Evolutionary conservation across 2,329 filamentous ascomycete species (phyloP), one percentile per base, ranked within the genome.

Genomic region (Stenocarpella maydis): DNA sequence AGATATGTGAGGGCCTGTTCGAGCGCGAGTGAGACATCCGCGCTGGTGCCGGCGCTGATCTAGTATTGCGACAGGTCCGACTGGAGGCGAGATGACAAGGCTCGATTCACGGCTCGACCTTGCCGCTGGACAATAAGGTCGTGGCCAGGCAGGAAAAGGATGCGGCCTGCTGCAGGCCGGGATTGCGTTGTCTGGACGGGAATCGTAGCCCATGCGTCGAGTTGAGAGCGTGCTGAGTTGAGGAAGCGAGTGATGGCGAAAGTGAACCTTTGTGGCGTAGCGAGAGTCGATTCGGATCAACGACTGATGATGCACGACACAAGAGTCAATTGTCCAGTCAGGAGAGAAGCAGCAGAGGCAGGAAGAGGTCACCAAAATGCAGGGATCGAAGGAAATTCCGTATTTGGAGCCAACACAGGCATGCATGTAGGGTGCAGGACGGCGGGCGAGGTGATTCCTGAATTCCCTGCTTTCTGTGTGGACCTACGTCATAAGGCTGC

Each of bases 401-500:
- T 37, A 21, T 47, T 53, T 49, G 21, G 21, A 49, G 52, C 15
- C 43, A 34, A 58, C 52, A 52, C 58, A 47, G 52, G 28, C 64
- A 39, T 58, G 43, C 64, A 24, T 58, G 52, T 52, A 55, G 41
- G 41, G 52, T 58, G 50, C 52, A 67, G 43, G 39, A 41, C 31
- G 65, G 50, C 52, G 52, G 52, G 58, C 41, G 65, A 67, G 45
- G 65, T 55, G 49, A 49, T 58, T n/a, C 52, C 52, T 67, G 45
- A 66, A 66, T 67, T 67, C 65, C 65, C 37, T 67, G 65, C 53
- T 67, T 58, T 58, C 52, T 37, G 43, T 58, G 65, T 55, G 41
- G 15, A 41, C 41, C 41, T 67, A 67, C 65, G 65, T 67, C 65
- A 67, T 67, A 45, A 67, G 65, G 54, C 65, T 54, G 53, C 31